Evolutionary conservation across 179 eudicot species (phyloP), one percentile per base, ranked within the genome.

Genomic region (Camellia oleifera): DNA sequence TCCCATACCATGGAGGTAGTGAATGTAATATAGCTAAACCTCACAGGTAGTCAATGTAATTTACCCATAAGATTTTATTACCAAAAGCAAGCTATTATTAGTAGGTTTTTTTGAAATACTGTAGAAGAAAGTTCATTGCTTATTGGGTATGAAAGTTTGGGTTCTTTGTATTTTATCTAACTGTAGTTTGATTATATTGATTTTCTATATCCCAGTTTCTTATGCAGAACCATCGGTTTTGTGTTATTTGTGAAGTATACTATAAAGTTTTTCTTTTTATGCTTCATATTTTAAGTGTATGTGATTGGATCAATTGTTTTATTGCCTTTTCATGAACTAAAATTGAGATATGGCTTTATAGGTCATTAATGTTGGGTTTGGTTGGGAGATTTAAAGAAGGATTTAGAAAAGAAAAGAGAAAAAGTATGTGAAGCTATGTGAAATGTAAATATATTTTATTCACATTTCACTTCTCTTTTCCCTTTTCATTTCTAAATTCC

Each of bases 361-460:
- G 97, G 87, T 79, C 32, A 81, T 80, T 20, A 20, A 20, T 20
- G 23, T 20, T 20, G 23, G 23, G 23, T 20, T 20, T 20, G 23
- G 23, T 20, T 20, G 23, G 23, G 23, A 20, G 23, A 20, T 20
- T 20, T 20, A 20, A 20, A 20, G 23, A 20, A 20, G 23, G 23
- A 20, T 20, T 20, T 20, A 20, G 23, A 20, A 20, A 20, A 20
- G 23, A 20, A 20, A 20, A 20, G 23, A 20, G 23, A 20, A 20
- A 20, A 20, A 20, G 23, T 20, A 20, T 20, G 23, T 20, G 23
- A 20, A 20, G 23, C 23, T 20, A 20, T 20, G 23, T 20, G 23
- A 20, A 20, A 20, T 20, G 23, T 20, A 20, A 20, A 20, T 20
- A 20, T 20, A 20, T 20, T 20, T 20, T 20, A 20, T 20, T 20